Base-by-base conservation (phyloP, 1,139 yeast genomes). In the Hanseniaspora uvarum region DNA sequence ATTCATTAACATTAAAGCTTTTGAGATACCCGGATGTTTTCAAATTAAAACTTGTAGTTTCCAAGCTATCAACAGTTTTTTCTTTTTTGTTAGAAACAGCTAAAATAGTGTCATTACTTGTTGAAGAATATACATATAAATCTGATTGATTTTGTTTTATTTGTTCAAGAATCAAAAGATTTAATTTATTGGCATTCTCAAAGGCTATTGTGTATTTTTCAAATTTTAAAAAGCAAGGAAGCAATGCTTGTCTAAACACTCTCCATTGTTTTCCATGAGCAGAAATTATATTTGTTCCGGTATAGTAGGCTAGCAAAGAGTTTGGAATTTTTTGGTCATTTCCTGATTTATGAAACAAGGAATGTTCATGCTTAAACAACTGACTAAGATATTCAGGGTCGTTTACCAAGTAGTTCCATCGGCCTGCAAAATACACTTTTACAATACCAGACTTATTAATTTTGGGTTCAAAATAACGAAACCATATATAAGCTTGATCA, bases 201-300 rank as follows among this genome's bases (percentile, higher is more conserved):
- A 58, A 56, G 6, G 37, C n/a, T 76, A 64, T 4, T 72, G 70
- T 0, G 58, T 60, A 49, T 1, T 63, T 60, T 34, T 75, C 69
- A 10, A 82, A 81, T 58, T 76, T 75, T 56, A 77, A 81, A 26
- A 80, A 69, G 2, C 78, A 72, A n/a, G 69, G 67, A 4, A 79
- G 73, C 41, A 79, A 62, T 19, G 75, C 62, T 4, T 64, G 65
- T 56, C 85, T 67, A 60, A 78, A 80, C 8, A 65, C 58, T 57
- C 64, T 74, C 85, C 85, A 80, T n/a, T 64, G 62, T 2, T 65
- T 63, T 0, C 82, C 82, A 61, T 78, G 81, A 0, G 83, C 77
- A 59, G 83, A 78, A 30, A 80, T 80, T 2, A 80, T 70, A 61
- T 80, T 80, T 57, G 79, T 83, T 0, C 85, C 85, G 0, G 83